phyloP scores from a whole-genome alignment of 768 basidiomycete genomes.

The Termitomyces sp. region DNA sequence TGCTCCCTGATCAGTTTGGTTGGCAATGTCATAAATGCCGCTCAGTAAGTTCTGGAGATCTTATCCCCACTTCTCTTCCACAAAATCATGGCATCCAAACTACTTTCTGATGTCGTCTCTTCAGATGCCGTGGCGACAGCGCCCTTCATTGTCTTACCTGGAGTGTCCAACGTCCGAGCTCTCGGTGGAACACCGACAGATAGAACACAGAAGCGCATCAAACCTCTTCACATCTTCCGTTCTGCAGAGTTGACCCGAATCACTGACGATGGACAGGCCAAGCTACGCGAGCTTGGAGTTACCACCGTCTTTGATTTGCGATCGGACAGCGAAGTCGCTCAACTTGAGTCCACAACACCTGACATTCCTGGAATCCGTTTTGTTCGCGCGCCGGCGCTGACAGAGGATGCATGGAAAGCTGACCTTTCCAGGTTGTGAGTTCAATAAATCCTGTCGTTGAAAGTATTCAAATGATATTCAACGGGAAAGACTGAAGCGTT shows the following conservation, averaged over 20 bases:
- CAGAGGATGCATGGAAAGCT: conserved; percentile 22
- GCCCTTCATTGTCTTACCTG: conserved; percentile 37
- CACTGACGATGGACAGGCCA: conserved; percentile 28
- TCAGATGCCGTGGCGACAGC: not conserved
- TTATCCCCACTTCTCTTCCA: no score
- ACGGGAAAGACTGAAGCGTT: not conserved
- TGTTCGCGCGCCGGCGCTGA: conserved; percentile 24
- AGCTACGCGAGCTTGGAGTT: conserved; percentile 31
- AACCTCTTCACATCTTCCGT: conserved; percentile 31
- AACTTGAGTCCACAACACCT: conserved; percentile 26
- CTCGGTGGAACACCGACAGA: conserved; percentile 25
- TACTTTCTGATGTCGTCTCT: not conserved
- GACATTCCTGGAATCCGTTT: conserved; percentile 29
- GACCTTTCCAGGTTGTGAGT: conserved; percentile 20
- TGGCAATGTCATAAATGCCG: no score
- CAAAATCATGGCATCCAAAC: not conserved
- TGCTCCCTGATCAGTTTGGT: no score
- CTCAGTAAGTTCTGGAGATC: no score
- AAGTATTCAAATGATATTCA: not conserved
- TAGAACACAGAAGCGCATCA: conserved; percentile 15
- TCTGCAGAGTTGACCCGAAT: conserved; percentile 35
- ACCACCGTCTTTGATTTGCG: conserved; percentile 38
- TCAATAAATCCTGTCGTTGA: not conserved
- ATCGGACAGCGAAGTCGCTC: conserved; percentile 30
- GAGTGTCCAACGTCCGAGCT: conserved; percentile 35